A percentile compares a stretch with the other conserved stretches of the same genome.
These are phyloP conservation scores for Acorus gramineus DNA, from an alignment of 106 monocot species.

Conservation along the genomic window DNA sequence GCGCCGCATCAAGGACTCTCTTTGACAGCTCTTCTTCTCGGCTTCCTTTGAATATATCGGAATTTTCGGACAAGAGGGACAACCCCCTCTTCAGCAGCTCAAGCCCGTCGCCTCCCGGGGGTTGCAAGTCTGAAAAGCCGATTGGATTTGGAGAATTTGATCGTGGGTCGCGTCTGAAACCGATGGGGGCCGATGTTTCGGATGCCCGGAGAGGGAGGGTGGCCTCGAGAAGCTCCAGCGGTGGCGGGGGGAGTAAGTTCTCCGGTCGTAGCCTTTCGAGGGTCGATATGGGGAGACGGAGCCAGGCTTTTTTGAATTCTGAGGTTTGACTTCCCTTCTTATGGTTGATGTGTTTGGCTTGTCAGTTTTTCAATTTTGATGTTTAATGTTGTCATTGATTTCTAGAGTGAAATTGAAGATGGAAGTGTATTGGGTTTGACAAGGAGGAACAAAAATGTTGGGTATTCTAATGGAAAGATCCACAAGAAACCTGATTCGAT, in stretches of 20 bases:
- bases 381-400: no score
- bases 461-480: background rate
- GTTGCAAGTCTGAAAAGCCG: background rate
- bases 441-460: slow-evolving; percentile 6
- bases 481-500: background rate
- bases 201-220: slow-evolving; percentile 15
- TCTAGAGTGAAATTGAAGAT: slow-evolving; percentile 18
- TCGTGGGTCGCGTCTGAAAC: no score
- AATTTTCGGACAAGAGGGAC: slow-evolving; percentile 24
- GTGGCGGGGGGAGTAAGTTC: no score
- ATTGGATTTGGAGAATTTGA: no score
- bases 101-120: slow-evolving; percentile 9
- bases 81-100: slow-evolving; percentile 33
- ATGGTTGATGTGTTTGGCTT: background rate
- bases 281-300: background rate
- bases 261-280: slow-evolving; percentile 9
- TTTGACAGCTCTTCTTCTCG: background rate
- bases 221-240: background rate
- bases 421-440: slow-evolving; percentile 9
- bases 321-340: slow-evolving; percentile 15
- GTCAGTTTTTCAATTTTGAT: background rate
- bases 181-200: background rate
- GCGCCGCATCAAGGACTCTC: slow-evolving; percentile 15
- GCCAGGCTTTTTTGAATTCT: slow-evolving; percentile 5
- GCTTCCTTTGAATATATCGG: background rate